Evolutionary conservation across 371 early-diverging fungal species (phyloP), one percentile per base, ranked within the genome.

Genomic region (Circinella minor): DNA sequence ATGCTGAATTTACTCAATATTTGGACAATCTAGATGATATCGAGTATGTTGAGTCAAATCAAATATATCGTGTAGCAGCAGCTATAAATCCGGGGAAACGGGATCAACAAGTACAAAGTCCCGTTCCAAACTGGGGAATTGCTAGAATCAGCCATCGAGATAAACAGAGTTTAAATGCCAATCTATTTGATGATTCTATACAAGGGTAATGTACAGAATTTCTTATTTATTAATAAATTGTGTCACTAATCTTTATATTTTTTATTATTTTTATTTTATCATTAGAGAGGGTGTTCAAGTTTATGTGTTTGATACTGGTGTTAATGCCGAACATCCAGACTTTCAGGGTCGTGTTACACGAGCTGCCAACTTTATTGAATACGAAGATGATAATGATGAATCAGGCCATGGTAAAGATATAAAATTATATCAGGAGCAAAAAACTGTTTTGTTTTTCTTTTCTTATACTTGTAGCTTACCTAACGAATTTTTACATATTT

Each of bases 321-420:
- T 94, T 51, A 73, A 88, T 75, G 76, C 84, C 37, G 71, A 71
- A 4, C 95, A 96, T 79, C 78, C 77, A 20, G 97, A 98, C 65
- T 92, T 98, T 70, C 84, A 82, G 62, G 95, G 93, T 14, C 90
- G 96, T 74, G 98, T 96, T 46, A 74, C 67, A 55, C 81, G 81
- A 73, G 95, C 92, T 34, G 85, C 83, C 46, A 92, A 86, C 57
- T 89, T 89, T 71, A 77, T 89, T 38, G 57, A 72, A 10, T 76
- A 75, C 43, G 88, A 86, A 65, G 71, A 66, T 17, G 74, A 72
- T 11, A 65, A 61, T 0, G 89, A 89, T 61, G 69, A 65, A 27
- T 79, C 84, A 49, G 89, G 89, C 48, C 89, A 89, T 67, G 86
- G 86, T 80, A 77, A 66, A 36, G 9, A 43, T 4, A 43, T 9